Evolutionary conservation across 495 filamentous ascomycete genomes (phyloP).

Genomic region (Hypomontagnella submonticulosa): DNA sequence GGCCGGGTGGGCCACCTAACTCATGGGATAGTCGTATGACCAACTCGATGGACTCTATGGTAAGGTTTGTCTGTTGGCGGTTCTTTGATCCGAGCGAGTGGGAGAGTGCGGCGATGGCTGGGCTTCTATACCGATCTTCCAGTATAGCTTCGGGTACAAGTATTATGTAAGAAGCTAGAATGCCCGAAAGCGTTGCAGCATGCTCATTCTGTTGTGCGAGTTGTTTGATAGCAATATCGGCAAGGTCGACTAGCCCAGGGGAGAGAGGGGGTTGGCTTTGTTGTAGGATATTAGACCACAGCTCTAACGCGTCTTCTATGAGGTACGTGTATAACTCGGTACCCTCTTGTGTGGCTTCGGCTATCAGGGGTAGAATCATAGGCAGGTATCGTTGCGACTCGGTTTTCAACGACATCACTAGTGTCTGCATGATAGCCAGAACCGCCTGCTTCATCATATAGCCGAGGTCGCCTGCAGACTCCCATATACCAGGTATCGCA

Average conservation of each 20-base stretch:
- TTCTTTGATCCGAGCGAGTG: constrained; percentile 68
- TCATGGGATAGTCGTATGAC: constrained; percentile 75
- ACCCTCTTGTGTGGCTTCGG: constrained; percentile 78
- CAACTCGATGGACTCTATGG: constrained; percentile 75
- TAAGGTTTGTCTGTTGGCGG: constrained; percentile 71
- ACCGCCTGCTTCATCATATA: constrained; percentile 89
- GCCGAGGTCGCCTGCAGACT: constrained; percentile 79
- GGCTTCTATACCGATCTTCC: constrained; percentile 66
- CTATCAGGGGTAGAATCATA: constrained; percentile 80
- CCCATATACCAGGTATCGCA: constrained; percentile 86
- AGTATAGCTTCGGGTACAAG: constrained; percentile 82
- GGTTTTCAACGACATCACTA: constrained; percentile 81
- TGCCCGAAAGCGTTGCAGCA: constrained; percentile 68
- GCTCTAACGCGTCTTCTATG: constrained; percentile 88
- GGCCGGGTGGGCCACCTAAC: constrained; percentile 72
- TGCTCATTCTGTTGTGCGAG: constrained; percentile 74
- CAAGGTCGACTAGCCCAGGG: constrained; percentile 72
- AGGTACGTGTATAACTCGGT: constrained; percentile 85
- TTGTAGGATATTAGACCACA: constrained; percentile 81
- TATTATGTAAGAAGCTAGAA: constrained; percentile 81
- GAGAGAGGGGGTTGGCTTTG: constrained; percentile 75
- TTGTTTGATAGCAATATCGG: constrained; percentile 74
- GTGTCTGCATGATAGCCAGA: constrained; percentile 79
- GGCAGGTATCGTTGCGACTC: constrained; percentile 76
- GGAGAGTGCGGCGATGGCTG: constrained; percentile 67